Percentiles rank a stretch among this genome's conserved stretches.
phyloP scores from a whole-genome alignment of 2,329 filamentous ascomycete species.

The Orbilia blumenaviensis region DNA sequence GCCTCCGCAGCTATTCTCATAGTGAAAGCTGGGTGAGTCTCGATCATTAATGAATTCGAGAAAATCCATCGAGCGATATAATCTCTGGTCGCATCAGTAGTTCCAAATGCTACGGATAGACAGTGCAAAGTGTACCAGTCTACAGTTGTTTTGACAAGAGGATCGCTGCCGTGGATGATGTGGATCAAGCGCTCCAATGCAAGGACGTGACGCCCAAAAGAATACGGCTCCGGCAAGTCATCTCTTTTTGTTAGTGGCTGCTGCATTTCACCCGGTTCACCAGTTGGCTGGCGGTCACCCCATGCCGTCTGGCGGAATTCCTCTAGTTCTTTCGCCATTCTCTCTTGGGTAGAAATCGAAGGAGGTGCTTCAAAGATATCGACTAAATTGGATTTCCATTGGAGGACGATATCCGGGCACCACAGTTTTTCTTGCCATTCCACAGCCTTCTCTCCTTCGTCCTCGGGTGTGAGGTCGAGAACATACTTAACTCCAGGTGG shows the following conservation, averaged over 20 bases:
- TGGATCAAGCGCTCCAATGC: conserved; percentile 72
- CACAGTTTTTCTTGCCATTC: conserved; percentile 69
- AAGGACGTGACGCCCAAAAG: conserved; percentile 70
- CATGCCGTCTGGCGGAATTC: conserved; percentile 38
- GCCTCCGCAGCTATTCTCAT: conserved; percentile 38
- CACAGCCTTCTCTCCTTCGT: conserved; percentile 71
- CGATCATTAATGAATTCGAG: conserved; percentile 41
- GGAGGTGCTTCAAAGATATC: background rate
- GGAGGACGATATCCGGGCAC: conserved; percentile 67
- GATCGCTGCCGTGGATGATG: conserved; percentile 67
- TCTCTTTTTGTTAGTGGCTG: background rate
- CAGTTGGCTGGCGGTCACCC: background rate
- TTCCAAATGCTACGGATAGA: conserved; percentile 69
- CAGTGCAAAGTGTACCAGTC: conserved; percentile 74
- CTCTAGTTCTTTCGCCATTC: conserved; percentile 12
- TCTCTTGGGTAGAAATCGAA: background rate
- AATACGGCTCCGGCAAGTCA: conserved; percentile 64
- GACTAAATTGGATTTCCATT: conserved; percentile 65
- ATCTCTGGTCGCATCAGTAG: conserved; percentile 45
- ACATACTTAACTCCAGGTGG: conserved; percentile 67
- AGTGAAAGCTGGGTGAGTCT: conserved; percentile 43
- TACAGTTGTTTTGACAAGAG: conserved; percentile 71
- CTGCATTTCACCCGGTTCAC: background rate
- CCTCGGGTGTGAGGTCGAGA: conserved; percentile 71
- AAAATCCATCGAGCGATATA: conserved; percentile 52